A percentile compares a stretch with the other conserved stretches of the same genome.
These are phyloP conservation scores for Austroboletus rostrupii DNA, from an alignment of 1,284 basidiomycete species.

Conservation along the genomic window DNA sequence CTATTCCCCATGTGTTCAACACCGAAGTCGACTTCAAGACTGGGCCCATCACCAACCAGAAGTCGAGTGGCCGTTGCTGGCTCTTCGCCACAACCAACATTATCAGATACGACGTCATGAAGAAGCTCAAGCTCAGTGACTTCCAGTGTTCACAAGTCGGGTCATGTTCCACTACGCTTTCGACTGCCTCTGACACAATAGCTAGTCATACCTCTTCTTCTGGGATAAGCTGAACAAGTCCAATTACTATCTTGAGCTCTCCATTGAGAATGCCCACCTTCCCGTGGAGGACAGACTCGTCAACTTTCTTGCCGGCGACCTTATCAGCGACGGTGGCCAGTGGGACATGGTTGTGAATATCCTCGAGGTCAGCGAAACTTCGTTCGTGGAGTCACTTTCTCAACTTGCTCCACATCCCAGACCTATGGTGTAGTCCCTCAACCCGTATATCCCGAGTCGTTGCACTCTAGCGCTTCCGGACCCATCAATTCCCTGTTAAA, in stretches of 20 bases:
- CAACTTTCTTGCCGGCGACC: slow-evolving; percentile 70
- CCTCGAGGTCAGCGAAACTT: slow-evolving; percentile 46
- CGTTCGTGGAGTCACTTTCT: not conserved
- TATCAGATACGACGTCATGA: slow-evolving; percentile 80
- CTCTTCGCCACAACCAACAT: slow-evolving; percentile 90
- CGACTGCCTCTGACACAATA: slow-evolving; percentile 10
- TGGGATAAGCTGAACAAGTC: slow-evolving; percentile 94
- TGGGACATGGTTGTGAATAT: slow-evolving; percentile 95
- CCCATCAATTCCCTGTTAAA: slow-evolving; percentile 81
- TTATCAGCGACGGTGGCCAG: slow-evolving; percentile 90
- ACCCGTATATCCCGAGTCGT: slow-evolving; percentile 80
- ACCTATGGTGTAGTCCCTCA: slow-evolving; percentile 86
- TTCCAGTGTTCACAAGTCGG: slow-evolving; percentile 86
- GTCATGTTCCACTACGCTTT: slow-evolving; percentile 2
- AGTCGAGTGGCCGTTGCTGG: slow-evolving; percentile 86
- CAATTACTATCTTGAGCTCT: slow-evolving; percentile 90
- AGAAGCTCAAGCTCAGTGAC: slow-evolving; percentile 79
- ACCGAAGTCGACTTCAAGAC: slow-evolving; percentile 76
- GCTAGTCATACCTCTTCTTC: slow-evolving; percentile 84
- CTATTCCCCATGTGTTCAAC: slow-evolving; percentile 84
- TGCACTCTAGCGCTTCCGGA: slow-evolving; percentile 71
- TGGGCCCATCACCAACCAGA: slow-evolving; percentile 85
- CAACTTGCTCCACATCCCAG: slow-evolving; percentile 24
- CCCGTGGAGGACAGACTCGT: slow-evolving; percentile 83
- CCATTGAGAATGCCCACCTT: slow-evolving; percentile 78